A percentile compares a stretch with the other conserved stretches of the same genome.
Conservation (phyloP, 495 filamentous ascomycete genomes). For the Patellaria atrata region DNA sequence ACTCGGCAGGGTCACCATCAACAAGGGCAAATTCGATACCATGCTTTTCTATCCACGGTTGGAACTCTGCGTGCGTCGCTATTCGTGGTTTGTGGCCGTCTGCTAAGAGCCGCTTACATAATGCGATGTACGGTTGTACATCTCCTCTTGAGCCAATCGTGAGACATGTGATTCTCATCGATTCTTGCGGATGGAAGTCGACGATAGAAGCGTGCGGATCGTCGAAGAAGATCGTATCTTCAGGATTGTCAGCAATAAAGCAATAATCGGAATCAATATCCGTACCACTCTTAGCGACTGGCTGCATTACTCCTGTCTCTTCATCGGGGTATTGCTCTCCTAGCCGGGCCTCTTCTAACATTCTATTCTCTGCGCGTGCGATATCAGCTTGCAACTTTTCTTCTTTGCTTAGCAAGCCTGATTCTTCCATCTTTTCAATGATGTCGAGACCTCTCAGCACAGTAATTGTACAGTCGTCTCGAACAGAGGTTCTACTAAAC, state of each 20-base stretch:
- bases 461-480: conserved; percentile 81
- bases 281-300: not conserved
- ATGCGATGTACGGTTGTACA: conserved; percentile 92
- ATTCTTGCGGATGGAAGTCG: conserved; percentile 79
- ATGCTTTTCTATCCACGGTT: conserved; percentile 72
- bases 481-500: conserved; percentile 56
- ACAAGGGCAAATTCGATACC: conserved; percentile 86
- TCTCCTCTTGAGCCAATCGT: conserved; percentile 94
- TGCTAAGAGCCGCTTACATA: conserved; percentile 77
- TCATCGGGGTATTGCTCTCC: conserved; percentile 8
- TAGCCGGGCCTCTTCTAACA: conserved; percentile 63
- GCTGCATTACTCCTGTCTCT: not conserved
- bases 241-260: too few relatives aligned
- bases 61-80: conserved; percentile 84
- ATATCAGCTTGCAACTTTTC: conserved; percentile 58
- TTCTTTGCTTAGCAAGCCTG: conserved; percentile 50
- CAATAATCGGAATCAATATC: not conserved
- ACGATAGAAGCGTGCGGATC: conserved; percentile 84
- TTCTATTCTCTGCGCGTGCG: conserved; percentile 68
- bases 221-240: conserved; percentile 71
- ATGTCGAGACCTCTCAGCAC: conserved; percentile 63
- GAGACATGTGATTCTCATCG: conserved; percentile 78
- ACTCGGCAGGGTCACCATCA: conserved; percentile 80
- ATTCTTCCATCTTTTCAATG: conserved; percentile 56
- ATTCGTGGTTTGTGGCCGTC: conserved; percentile 83